phyloP scores from a whole-genome alignment of 2,329 filamentous ascomycete genomes.

The Fusarium zealandicum region DNA sequence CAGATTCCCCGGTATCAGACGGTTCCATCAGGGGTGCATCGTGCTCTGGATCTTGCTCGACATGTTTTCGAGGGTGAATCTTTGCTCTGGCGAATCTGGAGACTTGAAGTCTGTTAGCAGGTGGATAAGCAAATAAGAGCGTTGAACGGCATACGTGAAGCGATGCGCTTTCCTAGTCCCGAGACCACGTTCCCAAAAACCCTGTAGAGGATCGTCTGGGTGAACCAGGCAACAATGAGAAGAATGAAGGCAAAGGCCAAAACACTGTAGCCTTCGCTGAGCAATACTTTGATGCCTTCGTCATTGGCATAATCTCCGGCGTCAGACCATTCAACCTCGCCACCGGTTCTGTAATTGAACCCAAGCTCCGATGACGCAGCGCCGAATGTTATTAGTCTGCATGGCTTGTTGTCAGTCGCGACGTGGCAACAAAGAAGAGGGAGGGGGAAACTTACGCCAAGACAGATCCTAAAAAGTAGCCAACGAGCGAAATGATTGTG shows the following conservation, averaged over 20 bases:
- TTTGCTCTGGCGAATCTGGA: conserved; percentile 24
- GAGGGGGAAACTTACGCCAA: conserved; percentile 29
- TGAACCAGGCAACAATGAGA: conserved; percentile 34
- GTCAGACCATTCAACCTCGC: conserved; percentile 44
- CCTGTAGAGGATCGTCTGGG: conserved; percentile 34
- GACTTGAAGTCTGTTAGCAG: conserved; percentile 14
- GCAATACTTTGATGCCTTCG: conserved; percentile 42
- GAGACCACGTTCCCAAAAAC: conserved; percentile 32
- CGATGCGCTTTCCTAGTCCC: conserved; percentile 23
- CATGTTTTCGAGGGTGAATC: conserved; percentile 18
- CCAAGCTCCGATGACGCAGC: conserved; percentile 44
- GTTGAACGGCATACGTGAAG: conserved; percentile 33
- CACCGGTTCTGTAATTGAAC: conserved; percentile 43
- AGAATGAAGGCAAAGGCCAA: conserved; percentile 32
- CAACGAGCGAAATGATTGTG: conserved; percentile 30
- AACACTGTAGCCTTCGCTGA: conserved; percentile 41
- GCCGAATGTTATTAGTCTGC: conserved; percentile 39
- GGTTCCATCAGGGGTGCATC: conserved; percentile 24
- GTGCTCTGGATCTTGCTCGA: conserved; percentile 29
- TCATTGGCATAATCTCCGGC: conserved; percentile 40
- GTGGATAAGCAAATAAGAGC: neutral
- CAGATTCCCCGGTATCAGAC: conserved; percentile 9
- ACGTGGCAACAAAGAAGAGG: neutral
- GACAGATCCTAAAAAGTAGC: conserved; percentile 33
- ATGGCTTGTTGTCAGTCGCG: conserved; percentile 12